Evolutionary conservation across 768 basidiomycete species (phyloP), one percentile per base, ranked within the genome.

Genomic region (Rhodotorula diobovata): DNA sequence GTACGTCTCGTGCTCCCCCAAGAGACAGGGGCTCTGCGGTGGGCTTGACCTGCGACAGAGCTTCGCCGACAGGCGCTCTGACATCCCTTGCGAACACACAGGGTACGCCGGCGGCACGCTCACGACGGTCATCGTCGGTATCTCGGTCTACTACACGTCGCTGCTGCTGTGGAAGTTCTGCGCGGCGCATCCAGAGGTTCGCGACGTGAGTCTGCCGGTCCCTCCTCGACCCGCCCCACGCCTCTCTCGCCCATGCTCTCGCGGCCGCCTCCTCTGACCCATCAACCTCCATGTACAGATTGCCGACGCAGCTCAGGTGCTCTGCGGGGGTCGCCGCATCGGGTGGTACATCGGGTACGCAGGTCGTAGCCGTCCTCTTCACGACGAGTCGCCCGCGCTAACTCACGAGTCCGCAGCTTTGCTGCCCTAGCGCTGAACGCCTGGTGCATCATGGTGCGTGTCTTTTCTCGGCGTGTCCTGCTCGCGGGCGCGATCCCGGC

Each of bases 121-220:
- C 32, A 41, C 55, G 2, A 66, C 66, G 41, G 46, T 75, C 23
- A 61, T 66, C 46, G 59, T 70, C 50, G 71, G 57, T 12, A 25
- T 58, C 16, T 54, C 62, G 39, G 71, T 70, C 18, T 64, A 70
- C 35, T 76, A 71, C 58, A 76, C 73, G 0, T 70, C 69, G 0
- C 70, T 75, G 35, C 61, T 75, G 9, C 72, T 78, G 5, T 76
- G 76, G 76, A 67, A 68, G 2, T 67, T 66, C 70, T 77, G 77
- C 62, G 51, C 72, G 62, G 37, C 30, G 28, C 73, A 77, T n/a
- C 65, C 68, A 5, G 48, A 70, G 21, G 48, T 72, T 46, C 70
- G 70, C 32, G 70, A 71, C 48, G 63, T 65, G n/a, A 9, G 62
- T 34, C 43, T 41, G 39, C 45, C 4, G 12, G 39, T 41, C 48